Conservation (phyloP, 495 filamentous ascomycete genomes). For the Penicillium canescens region DNA sequence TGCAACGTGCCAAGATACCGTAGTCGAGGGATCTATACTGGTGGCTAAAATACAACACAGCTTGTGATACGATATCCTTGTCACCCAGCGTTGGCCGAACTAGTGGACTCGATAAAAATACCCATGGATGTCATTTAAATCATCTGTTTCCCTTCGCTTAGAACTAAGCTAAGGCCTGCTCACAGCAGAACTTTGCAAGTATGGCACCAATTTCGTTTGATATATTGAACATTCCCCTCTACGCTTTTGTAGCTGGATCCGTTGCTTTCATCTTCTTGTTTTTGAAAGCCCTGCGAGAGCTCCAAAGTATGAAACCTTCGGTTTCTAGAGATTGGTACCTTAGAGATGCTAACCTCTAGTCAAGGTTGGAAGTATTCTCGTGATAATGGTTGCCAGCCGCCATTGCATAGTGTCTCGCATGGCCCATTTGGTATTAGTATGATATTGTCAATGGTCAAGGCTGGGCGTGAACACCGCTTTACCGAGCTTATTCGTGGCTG, state of each 20-base stretch:
- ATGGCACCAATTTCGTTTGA: not conserved
- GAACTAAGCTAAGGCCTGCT: too few species aligned
- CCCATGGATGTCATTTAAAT: not conserved
- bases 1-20: too few species aligned
- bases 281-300: not conserved
- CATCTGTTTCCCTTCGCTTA: too few species aligned
- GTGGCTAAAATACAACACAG: too few species aligned
- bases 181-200: not conserved
- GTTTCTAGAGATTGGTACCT: not conserved
- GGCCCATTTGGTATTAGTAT: constrained; percentile 5
- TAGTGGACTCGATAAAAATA: not conserved
- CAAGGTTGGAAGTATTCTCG: constrained; percentile 12
- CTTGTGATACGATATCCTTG: too few species aligned
- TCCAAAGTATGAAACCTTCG: not conserved
- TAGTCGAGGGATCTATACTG: too few species aligned
- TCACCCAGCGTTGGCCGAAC: not conserved
- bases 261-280: not conserved
- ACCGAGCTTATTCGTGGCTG: constrained; percentile 9
- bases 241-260: not conserved
- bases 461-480: constrained; percentile 2
- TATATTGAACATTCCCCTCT: not conserved
- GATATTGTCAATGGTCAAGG: constrained; percentile 2
- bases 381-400: constrained; percentile 8
- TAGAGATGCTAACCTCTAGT: not conserved
- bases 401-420: constrained; percentile 1